These are phyloP conservation scores for Phaseolus lunatus DNA, from an alignment of 306 rosid species.

Conservation along the genomic window DNA sequence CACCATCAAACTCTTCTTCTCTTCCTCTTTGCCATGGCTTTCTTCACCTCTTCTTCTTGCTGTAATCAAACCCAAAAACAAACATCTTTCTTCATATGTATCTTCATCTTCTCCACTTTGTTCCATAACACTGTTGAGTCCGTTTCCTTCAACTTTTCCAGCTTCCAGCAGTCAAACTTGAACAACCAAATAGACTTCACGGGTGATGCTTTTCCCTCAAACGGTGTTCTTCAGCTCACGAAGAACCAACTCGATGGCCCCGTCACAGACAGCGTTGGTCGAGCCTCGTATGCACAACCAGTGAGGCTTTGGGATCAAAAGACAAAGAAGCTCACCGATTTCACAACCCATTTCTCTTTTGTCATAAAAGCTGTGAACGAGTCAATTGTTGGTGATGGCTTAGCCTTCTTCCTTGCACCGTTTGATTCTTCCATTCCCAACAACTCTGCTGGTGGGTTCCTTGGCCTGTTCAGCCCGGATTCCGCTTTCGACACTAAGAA, in stretches of 20 bases:
- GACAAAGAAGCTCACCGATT: slow-evolving; percentile 60
- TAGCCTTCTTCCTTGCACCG: slow-evolving; percentile 73
- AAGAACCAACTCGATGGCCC: slow-evolving; percentile 58
- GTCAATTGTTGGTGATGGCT: slow-evolving; percentile 56
- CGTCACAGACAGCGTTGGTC: slow-evolving; percentile 60
- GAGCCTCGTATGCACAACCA: slow-evolving; percentile 58
- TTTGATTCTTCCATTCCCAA: slow-evolving; percentile 58
- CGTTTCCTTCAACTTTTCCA: slow-evolving; percentile 60
- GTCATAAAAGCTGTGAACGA: slow-evolving; percentile 41
- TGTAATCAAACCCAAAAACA: slow-evolving; percentile 19
- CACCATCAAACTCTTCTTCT: slow-evolving; percentile 16
- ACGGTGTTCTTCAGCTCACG: slow-evolving; percentile 63
- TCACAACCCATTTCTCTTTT: slow-evolving; percentile 81
- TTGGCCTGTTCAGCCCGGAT: slow-evolving; percentile 54
- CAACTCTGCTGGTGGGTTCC: slow-evolving; percentile 64
- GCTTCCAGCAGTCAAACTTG: slow-evolving; percentile 47
- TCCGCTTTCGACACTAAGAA: slow-evolving; percentile 47
- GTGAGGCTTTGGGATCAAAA: slow-evolving; percentile 64
- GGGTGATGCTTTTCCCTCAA: slow-evolving; percentile 61
- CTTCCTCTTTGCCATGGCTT: slow-evolving; percentile 46
- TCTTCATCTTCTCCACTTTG: slow-evolving; percentile 28
- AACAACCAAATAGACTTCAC: slow-evolving; percentile 42
- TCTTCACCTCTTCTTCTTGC: slow-evolving; percentile 36
- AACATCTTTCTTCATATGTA: slow-evolving; percentile 1
- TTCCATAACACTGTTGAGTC: slow-evolving; percentile 44